Percentiles rank a stretch among this genome's conserved stretches.
phyloP scores from a whole-genome alignment of 1,139 yeast species.

The Lodderomyces parapsilosis region DNA sequence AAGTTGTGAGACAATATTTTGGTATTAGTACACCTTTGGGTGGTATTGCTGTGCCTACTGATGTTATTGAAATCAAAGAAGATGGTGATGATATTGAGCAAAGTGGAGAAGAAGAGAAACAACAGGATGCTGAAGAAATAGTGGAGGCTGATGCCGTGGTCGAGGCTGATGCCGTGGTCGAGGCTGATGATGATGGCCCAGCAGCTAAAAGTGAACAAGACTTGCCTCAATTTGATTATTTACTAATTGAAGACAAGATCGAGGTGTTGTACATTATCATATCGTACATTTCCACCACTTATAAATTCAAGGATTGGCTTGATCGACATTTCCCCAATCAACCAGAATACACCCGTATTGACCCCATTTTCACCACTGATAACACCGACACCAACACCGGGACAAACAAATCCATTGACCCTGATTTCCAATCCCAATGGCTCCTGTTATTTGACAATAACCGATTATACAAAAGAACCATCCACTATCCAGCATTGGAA shows the following conservation, averaged over 20 bases:
- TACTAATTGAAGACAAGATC: slow-evolving; percentile 45
- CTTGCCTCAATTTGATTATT: slow-evolving; percentile 31
- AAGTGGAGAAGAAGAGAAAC: slow-evolving; percentile 6
- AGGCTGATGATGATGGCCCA: neutral
- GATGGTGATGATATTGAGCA: slow-evolving; percentile 19
- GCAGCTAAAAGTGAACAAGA: slow-evolving; percentile 12
- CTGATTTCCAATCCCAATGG: slow-evolving; percentile 25
- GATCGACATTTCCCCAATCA: slow-evolving; percentile 23
- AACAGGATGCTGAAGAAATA: slow-evolving; percentile 8
- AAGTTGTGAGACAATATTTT: slow-evolving; percentile 44
- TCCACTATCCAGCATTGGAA: slow-evolving; percentile 28
- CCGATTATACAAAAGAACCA: slow-evolving; percentile 42
- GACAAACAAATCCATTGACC: slow-evolving; percentile 11
- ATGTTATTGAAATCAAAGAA: neutral
- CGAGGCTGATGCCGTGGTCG: neutral
- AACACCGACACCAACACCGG: neutral
- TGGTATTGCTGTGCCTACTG: slow-evolving; percentile 25
- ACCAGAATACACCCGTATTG: slow-evolving; percentile 4
- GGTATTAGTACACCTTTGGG: slow-evolving; percentile 39
- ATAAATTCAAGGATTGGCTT: slow-evolving; percentile 41
- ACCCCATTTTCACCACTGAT: slow-evolving; percentile 1
- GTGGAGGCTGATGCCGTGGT: no score
- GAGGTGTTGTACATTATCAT: slow-evolving; percentile 45
- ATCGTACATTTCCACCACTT: slow-evolving; percentile 32
- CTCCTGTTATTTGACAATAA: slow-evolving; percentile 41